Conservation (phyloP, 371 early-diverging fungal species). For the Chytridiales sp. region DNA sequence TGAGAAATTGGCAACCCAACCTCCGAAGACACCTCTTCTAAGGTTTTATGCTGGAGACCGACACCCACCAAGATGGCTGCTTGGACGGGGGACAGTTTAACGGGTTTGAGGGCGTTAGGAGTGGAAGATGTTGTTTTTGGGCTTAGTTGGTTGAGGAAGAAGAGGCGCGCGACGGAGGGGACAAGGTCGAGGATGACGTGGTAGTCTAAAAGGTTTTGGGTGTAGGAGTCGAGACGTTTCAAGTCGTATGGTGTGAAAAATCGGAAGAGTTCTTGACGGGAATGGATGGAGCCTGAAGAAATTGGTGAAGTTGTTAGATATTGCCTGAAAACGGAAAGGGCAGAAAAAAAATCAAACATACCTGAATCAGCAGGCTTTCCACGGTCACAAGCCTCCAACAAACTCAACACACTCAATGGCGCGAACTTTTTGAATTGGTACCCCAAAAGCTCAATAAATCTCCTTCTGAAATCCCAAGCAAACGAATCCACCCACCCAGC, state of each 20-base stretch:
- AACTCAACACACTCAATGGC: slow-evolving; percentile 74
- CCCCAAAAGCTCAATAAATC: slow-evolving; percentile 82
- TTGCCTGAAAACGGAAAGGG: not conserved
- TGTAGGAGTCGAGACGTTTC: slow-evolving; percentile 91
- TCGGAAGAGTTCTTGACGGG: slow-evolving; percentile 49
- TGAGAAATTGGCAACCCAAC: slow-evolving; percentile 81
- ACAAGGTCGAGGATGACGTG: slow-evolving; percentile 93
- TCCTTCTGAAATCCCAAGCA: slow-evolving; percentile 78
- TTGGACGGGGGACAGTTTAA: slow-evolving; percentile 85
- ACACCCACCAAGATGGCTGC: slow-evolving; percentile 80
- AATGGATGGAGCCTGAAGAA: slow-evolving; percentile 17
- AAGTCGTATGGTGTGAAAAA: slow-evolving; percentile 85
- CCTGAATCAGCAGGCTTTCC: slow-evolving; percentile 23
- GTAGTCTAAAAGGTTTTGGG: slow-evolving; percentile 93
- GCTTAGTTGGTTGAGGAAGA: slow-evolving; percentile 61
- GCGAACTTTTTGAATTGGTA: slow-evolving; percentile 88
- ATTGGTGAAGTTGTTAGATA: slow-evolving; percentile 4
- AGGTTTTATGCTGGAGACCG: slow-evolving; percentile 87
- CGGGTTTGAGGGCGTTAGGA: slow-evolving; percentile 18
- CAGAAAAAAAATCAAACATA: slow-evolving; percentile 8
- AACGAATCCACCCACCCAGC: slow-evolving; percentile 53
- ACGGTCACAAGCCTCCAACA: slow-evolving; percentile 71
- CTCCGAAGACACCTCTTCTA: slow-evolving; percentile 84
- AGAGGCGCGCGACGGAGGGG: slow-evolving; percentile 75
- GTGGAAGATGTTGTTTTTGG: slow-evolving; percentile 38